phyloP scores from a whole-genome alignment of 192 early-diverging fungal genomes.

The Thoreauomyces humboldtii region DNA sequence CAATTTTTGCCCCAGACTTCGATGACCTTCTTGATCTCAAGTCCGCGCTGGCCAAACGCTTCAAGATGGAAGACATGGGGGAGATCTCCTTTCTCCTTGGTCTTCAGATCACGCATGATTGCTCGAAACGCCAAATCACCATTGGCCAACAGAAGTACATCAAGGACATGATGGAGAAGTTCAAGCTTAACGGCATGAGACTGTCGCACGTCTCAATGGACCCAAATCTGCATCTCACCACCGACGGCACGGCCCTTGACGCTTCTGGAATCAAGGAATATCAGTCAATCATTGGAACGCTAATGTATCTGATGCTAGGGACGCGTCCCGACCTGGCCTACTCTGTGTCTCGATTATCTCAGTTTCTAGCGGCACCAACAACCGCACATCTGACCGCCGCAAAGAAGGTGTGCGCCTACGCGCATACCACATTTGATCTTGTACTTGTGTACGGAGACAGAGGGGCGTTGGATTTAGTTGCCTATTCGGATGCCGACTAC shows the following conservation, averaged over 20 bases:
- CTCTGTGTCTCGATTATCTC: background rate
- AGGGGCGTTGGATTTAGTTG: constrained; percentile 4
- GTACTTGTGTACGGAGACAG: background rate
- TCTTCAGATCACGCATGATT: constrained; percentile 1
- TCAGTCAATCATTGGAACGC: background rate
- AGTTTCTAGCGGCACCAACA: background rate
- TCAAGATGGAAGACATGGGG: background rate
- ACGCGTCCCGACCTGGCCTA: constrained; percentile 27
- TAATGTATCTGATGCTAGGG: constrained; percentile 24
- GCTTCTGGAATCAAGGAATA: background rate
- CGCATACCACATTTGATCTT: background rate
- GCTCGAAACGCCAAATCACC: background rate
- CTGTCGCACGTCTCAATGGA: background rate
- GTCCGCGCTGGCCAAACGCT: background rate
- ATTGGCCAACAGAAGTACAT: constrained; percentile 12
- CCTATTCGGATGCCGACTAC: background rate
- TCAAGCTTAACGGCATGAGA: background rate
- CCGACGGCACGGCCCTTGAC: background rate
- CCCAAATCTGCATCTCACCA: background rate
- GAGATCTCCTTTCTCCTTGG: background rate
- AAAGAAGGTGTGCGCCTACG: background rate
- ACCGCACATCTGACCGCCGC: background rate
- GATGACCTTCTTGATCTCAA: background rate
- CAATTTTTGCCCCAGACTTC: background rate
- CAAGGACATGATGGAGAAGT: background rate